Evolutionary conservation across 305 asterid genomes (phyloP).

Genomic region (Stenogyne calaminthoides): DNA sequence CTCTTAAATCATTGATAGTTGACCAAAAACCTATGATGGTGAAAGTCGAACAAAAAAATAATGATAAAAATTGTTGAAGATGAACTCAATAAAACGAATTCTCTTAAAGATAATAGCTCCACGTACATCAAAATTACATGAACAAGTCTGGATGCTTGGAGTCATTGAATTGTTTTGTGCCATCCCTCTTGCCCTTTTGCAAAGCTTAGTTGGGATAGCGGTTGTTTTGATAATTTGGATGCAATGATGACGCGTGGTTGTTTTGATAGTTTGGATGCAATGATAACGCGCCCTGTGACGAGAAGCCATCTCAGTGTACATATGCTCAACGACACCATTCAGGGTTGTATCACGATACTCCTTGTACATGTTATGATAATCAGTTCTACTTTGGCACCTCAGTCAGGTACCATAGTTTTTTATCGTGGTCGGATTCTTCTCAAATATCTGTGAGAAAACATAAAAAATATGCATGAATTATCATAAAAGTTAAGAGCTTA

Average conservation of each 20-base stretch:
- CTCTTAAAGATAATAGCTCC: not conserved
- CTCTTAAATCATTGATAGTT: too few relatives aligned
- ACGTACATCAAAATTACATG: conserved; percentile 15
- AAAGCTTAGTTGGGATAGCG: conserved; percentile 42
- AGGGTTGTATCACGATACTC: too few relatives aligned
- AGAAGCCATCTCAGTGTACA: too few relatives aligned
- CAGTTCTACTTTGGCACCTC: too few relatives aligned
- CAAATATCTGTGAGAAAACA: too few relatives aligned
- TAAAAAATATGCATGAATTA: not conserved
- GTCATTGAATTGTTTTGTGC: conserved; percentile 42
- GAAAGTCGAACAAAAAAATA: not conserved
- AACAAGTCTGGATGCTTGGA: conserved; percentile 37
- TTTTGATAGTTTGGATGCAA: conserved; percentile 45
- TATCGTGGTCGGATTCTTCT: too few relatives aligned
- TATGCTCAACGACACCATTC: conserved; percentile 44
- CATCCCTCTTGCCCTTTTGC: conserved; percentile 55
- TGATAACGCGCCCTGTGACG: conserved; percentile 43
- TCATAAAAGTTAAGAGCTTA: not conserved
- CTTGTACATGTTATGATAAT: too few relatives aligned
- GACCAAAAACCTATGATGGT: not conserved
- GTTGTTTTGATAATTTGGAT: too few relatives aligned
- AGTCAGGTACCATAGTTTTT: too few relatives aligned
- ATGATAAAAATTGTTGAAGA: not conserved
- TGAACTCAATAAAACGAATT: not conserved
- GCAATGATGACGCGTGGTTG: too few relatives aligned